A percentile compares a stretch with the other conserved stretches of the same genome.
Evolutionary conservation across 1,284 basidiomycete species (phyloP).

Genomic region (Sporisorium reilianum): DNA sequence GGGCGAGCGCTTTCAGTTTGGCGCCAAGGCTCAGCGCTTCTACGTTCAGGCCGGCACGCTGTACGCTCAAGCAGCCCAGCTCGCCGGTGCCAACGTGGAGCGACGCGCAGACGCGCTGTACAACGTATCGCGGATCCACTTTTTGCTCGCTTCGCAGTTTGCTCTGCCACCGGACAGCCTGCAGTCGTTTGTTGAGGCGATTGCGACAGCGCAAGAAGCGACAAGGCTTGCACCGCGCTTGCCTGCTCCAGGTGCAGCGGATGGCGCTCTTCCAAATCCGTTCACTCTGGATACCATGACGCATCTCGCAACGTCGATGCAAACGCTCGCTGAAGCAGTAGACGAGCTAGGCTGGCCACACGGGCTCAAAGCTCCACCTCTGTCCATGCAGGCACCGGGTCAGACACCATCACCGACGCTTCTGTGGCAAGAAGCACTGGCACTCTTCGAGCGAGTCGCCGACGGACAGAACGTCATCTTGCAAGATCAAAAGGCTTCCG

Average conservation of each 20-base stretch:
- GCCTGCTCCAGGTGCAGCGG: background rate
- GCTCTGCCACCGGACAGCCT: conserved; percentile 41
- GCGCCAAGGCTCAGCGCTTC: conserved; percentile 53
- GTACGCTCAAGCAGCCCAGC: conserved; percentile 33
- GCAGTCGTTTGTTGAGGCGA: conserved; percentile 23
- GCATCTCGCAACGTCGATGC: conserved; percentile 39
- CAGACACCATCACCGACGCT: background rate
- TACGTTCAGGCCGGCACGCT: conserved; percentile 41
- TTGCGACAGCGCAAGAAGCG: conserved; percentile 30
- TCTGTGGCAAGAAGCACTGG: conserved; percentile 38
- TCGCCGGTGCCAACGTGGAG: conserved; percentile 15
- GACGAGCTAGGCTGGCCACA: conserved; percentile 49
- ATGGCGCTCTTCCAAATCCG: conserved; percentile 34
- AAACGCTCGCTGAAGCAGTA: conserved; percentile 47
- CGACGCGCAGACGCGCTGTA: conserved; percentile 36
- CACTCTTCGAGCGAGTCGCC: conserved; percentile 27
- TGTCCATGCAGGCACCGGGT: background rate
- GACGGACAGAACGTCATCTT: conserved; percentile 31
- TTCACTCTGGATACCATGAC: conserved; percentile 51
- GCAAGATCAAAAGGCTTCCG: conserved; percentile 27
- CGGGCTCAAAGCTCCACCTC: conserved; percentile 4
- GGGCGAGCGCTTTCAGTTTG: conserved; percentile 54
- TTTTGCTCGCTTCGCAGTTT: conserved; percentile 53
- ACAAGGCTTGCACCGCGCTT: conserved; percentile 31
- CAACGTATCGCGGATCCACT: conserved; percentile 51